Evolutionary conservation across 805 yeast genomes (phyloP).

Genomic region (Saccharomycodes ludwigii): DNA sequence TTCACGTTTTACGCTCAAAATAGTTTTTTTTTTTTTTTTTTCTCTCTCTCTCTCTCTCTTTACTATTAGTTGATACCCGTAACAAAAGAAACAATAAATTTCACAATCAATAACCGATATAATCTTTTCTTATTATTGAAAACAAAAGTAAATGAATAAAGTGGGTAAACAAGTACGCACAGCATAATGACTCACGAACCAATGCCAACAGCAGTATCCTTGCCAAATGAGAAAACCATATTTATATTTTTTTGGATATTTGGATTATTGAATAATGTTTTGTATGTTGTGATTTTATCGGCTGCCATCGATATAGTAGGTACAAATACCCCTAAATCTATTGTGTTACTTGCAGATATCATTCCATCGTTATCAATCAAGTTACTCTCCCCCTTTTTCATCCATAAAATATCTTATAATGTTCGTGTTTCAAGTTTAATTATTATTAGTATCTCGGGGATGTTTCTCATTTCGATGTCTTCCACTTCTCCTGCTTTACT

Average conservation of each 20-base stretch:
- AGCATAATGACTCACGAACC: too few relatives aligned
- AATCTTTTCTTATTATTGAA: too few relatives aligned
- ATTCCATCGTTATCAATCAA: slow-evolving; percentile 70
- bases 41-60: too few relatives aligned
- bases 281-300: slow-evolving; percentile 81
- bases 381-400: slow-evolving; percentile 63
- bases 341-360: slow-evolving; percentile 77
- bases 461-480: slow-evolving; percentile 59
- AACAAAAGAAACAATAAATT: too few relatives aligned
- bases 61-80: too few relatives aligned
- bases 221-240: slow-evolving; percentile 11
- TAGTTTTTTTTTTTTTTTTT: too few relatives aligned
- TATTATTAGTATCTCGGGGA: slow-evolving; percentile 52
- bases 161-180: too few relatives aligned
- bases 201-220: too few relatives aligned
- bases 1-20: too few relatives aligned
- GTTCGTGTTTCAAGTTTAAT: slow-evolving; percentile 44
- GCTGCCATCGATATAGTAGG: slow-evolving; percentile 93
- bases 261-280: slow-evolving; percentile 78
- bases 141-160: too few relatives aligned
- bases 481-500: slow-evolving; percentile 31
- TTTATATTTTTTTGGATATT: slow-evolving; percentile 62
- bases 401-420: slow-evolving; percentile 51
- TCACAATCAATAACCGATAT: too few relatives aligned
- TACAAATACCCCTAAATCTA: slow-evolving; percentile 67